Evolutionary conservation across 208 protist species (phyloP).

Genomic region (Leishmania martiniquensis): DNA sequence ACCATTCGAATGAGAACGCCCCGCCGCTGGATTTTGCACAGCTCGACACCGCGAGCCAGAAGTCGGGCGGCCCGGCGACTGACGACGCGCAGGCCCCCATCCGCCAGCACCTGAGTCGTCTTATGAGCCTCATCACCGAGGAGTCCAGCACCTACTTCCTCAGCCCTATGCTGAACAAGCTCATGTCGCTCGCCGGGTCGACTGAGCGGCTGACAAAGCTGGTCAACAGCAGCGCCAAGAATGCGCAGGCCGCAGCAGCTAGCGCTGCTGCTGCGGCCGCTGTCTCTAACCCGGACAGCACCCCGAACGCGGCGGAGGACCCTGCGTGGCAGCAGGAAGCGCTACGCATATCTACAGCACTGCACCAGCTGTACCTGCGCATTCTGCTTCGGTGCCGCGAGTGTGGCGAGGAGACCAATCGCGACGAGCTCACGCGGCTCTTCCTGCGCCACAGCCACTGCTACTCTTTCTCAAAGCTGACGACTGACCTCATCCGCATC

Average conservation of each 20-base stretch:
- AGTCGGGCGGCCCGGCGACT: not conserved
- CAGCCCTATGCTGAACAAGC: conserved; percentile 59
- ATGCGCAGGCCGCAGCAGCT: conserved; percentile 21
- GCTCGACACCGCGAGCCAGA: conserved; percentile 38
- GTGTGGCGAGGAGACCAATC: conserved; percentile 63
- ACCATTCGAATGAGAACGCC: conserved; percentile 47
- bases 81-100: conserved; percentile 56
- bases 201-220: conserved; percentile 58
- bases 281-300: conserved; percentile 22
- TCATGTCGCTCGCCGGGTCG: conserved; percentile 56
- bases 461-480: conserved; percentile 71
- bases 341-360: conserved; percentile 54
- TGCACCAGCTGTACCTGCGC: conserved; percentile 86
- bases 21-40: conserved; percentile 58
- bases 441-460: conserved; percentile 70
- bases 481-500: conserved; percentile 81
- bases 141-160: conserved; percentile 82
- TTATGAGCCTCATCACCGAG: conserved; percentile 76
- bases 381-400: conserved; percentile 77
- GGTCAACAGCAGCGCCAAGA: conserved; percentile 33
- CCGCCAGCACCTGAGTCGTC: conserved; percentile 51
- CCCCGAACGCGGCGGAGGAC: conserved; percentile 19
- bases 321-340: conserved; percentile 31
- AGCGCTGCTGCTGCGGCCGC: conserved; percentile 20
- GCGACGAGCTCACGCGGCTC: conserved; percentile 76